Evolutionary conservation across 495 filamentous ascomycete species (phyloP), one percentile per base, ranked within the genome.

Genomic region (Coniosporium apollinis): DNA sequence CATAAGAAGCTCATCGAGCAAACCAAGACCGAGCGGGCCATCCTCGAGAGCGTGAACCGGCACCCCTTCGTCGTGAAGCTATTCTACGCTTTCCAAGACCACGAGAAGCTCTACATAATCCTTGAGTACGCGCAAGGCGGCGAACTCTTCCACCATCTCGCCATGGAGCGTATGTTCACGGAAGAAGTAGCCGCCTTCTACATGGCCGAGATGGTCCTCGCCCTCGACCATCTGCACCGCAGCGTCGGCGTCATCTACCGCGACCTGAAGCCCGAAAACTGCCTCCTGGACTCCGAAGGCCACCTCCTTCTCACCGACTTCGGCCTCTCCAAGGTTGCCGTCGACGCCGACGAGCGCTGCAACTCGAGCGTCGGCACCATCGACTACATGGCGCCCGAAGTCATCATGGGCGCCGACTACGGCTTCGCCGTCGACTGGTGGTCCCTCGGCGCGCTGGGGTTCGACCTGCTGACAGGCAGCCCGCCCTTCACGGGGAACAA

Each of bases 361-460:
- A 79, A 79, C 52, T 91, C 82, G 25, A 69, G 83, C 43, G 76
- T 93, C 9, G 89, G 89, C 39, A 97, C 89, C 2, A 72, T 93
- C 44, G 89, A 94, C 47, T 97, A 96, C 69, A 96, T 96, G 91
- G 89, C 89, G 0, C 89, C 89, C 3, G 89, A 97, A 60, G 78
- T 97, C 24, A 74, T 97, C 45, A 66, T 66, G 28, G 82, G 82
- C 40, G 70, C 79, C 41, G 72, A 72, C 45, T 97, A 97, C 55
- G 85, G 84, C 52, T 83, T 82, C 53, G 76, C 82, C 11, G 91
- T 93, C 22, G 89, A 97, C 62, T 97, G 86, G 86, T 97, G 89
- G 89, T 91, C 86, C 3, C 75, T 97, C 20, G 89, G 91, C 17
- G 83, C 86, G 14, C 63, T 97, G 22, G 84, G 82, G 30, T 87